Evolutionary conservation across 192 early-diverging fungal genomes (phyloP).

Genomic region (Powellomyces hirtus): DNA sequence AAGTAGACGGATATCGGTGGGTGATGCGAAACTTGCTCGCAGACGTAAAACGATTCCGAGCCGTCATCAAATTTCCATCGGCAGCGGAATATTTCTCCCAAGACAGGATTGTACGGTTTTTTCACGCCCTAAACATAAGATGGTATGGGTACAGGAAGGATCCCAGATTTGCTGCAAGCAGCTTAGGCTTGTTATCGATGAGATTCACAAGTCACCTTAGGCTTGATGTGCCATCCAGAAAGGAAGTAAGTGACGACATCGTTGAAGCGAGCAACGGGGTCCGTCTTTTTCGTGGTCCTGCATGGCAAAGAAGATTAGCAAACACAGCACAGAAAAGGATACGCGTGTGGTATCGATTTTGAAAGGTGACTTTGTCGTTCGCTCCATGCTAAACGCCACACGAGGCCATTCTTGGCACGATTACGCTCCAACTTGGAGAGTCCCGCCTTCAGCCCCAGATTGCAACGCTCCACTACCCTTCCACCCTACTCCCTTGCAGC

Average conservation of each 20-base stretch:
- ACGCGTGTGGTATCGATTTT: no score
- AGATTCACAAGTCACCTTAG: constrained; percentile 57
- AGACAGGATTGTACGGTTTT: constrained; percentile 93
- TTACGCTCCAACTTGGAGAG: no score
- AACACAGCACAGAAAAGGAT: no score
- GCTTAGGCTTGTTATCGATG: no score
- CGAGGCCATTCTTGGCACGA: no score
- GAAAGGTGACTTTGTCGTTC: no score
- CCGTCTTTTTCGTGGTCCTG: constrained; percentile 66
- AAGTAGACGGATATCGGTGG: constrained; percentile 81
- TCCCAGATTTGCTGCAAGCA: neutral
- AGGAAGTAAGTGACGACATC: constrained; percentile 82
- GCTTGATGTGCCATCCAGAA: constrained; percentile 90
- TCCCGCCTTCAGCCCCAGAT: no score
- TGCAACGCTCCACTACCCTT: no score
- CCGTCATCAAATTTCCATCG: constrained; percentile 52
- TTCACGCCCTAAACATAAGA: constrained; percentile 72
- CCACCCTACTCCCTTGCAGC: no score
- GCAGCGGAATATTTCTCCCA: constrained; percentile 90
- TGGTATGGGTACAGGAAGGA: neutral
- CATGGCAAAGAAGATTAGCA: no score
- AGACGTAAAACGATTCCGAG: constrained; percentile 58
- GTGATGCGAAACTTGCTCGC: constrained; percentile 94
- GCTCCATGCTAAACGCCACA: no score
- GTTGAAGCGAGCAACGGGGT: constrained; percentile 77